Evolutionary conservation across 306 rosid species (phyloP).

Genomic region (Cucumis hystrix): DNA sequence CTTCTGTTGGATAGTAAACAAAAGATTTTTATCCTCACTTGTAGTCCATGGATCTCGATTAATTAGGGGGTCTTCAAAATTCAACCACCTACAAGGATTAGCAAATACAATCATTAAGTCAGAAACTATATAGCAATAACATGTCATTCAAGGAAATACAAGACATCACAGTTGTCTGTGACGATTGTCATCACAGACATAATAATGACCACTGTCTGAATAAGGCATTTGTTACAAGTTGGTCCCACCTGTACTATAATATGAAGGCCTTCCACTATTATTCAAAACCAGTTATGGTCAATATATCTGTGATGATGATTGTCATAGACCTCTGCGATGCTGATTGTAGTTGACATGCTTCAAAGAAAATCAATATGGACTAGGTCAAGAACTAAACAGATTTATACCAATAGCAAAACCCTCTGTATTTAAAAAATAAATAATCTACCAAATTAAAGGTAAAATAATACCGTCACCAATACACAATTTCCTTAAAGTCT

Average conservation of each 20-base stretch:
- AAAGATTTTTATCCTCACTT: conserved; percentile 63
- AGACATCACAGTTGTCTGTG: conserved; percentile 26
- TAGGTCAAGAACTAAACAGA: conserved; percentile 29
- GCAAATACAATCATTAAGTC: not conserved
- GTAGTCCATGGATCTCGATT: conserved; percentile 50
- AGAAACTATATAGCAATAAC: not conserved
- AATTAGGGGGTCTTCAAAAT: conserved; percentile 86
- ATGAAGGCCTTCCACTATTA: conserved; percentile 37
- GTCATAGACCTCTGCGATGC: conserved; percentile 54
- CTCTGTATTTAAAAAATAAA: not conserved
- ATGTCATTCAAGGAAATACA: not conserved
- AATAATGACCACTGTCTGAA: conserved; percentile 35
- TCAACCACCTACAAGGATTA: conserved; percentile 64
- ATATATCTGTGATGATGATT: conserved; percentile 52
- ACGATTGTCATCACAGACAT: conserved; percentile 52
- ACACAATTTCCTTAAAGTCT: not conserved
- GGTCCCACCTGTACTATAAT: conserved; percentile 59
- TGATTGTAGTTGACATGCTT: conserved; percentile 34
- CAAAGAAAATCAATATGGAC: conserved; percentile 35
- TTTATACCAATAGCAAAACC: conserved; percentile 14
- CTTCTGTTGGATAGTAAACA: conserved; percentile 39
- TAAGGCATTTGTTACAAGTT: conserved; percentile 28
- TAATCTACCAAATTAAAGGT: not conserved
- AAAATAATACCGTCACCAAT: not conserved
- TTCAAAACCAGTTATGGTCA: conserved; percentile 48